Evolutionary conservation across 2,329 filamentous ascomycete species (phyloP), one percentile per base, ranked within the genome.

Genomic region (Diaporthe humulicola): DNA sequence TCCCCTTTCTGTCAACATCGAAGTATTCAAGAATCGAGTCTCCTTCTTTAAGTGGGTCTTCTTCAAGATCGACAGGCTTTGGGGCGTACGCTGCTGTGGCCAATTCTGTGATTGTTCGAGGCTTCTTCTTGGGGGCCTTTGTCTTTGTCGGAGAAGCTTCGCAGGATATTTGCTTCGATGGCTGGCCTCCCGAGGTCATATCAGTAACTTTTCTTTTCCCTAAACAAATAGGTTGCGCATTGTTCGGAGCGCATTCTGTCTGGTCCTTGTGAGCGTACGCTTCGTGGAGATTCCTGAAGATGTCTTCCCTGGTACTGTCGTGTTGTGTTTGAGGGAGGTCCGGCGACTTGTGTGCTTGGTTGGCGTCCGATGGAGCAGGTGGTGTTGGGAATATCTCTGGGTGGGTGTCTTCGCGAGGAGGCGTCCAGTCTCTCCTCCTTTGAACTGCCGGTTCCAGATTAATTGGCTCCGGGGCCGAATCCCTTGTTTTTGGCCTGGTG

Each of bases 21-120:
- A 90, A 88, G 77, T 88, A 88, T 71, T 86, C 82, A 36, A 88
- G 78, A 42, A 90, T 78, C 3, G 88, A 87, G 14, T 85, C 82
- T 60, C 76, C 79, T 58, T 77, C 79, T 76, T 77, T 78, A 56
- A 76, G 78, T 7, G 61, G 73, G 52, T 70, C 79, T 40, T 80
- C 77, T 40, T 85, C 82, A 14, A 80, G 77, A 70, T 87, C 81
- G 5, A 82, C 80, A 3, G 84, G 80, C 33, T 72, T 70, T 4
- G 85, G 81, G 17, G 81, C 81, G 80, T 96, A 97, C 6, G 91
- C 90, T 17, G 94, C 92, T 1, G 92, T 96, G 15, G 94, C 94
- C 67, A 94, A 85, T 54, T 91, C 94, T 0, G 95, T 98, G 73
- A 98, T 92, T 0, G 95, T 97, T 54, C 91, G 91, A 0, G 92